These are phyloP conservation scores for Clonostachys solani DNA, from an alignment of 2,329 filamentous ascomycete species.

Conservation along the genomic window DNA sequence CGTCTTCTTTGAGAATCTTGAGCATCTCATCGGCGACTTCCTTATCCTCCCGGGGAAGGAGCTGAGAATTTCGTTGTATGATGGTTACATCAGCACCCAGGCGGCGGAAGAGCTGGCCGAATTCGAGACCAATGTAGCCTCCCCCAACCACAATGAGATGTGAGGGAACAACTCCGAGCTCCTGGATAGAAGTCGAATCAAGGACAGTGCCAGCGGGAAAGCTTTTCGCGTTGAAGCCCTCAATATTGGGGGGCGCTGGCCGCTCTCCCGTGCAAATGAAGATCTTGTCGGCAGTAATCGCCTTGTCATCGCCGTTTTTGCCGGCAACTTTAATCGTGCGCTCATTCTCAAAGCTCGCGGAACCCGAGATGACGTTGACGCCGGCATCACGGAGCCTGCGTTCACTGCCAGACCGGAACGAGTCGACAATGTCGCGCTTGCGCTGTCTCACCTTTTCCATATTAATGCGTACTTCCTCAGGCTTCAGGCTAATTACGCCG, in stretches of 20 bases:
- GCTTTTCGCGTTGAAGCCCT: conserved; percentile 28
- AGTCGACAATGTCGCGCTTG: conserved; percentile 47
- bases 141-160: conserved; percentile 48
- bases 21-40: conserved; percentile 37
- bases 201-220: conserved; percentile 22
- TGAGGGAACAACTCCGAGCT: conserved; percentile 36
- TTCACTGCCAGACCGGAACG: conserved; percentile 42
- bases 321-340: conserved; percentile 28
- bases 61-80: conserved; percentile 33
- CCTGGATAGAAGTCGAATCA: conserved; percentile 42
- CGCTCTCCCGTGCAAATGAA: conserved; percentile 42
- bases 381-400: conserved; percentile 29
- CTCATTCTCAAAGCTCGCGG: conserved; percentile 33
- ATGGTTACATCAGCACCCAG: conserved; percentile 44
- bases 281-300: conserved; percentile 31
- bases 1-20: conserved; percentile 39
- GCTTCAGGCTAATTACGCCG: conserved; percentile 26
- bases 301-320: conserved; percentile 18
- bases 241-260: conserved; percentile 28
- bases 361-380: conserved; percentile 39
- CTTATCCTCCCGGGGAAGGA: conserved; percentile 40
- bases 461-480: conserved; percentile 28
- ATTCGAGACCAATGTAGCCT: conserved; percentile 48
- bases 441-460: conserved; percentile 45
- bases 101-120: conserved; percentile 45